Conservation (phyloP, 108 stramenopile species). For the Fragilaria radians region DNA sequence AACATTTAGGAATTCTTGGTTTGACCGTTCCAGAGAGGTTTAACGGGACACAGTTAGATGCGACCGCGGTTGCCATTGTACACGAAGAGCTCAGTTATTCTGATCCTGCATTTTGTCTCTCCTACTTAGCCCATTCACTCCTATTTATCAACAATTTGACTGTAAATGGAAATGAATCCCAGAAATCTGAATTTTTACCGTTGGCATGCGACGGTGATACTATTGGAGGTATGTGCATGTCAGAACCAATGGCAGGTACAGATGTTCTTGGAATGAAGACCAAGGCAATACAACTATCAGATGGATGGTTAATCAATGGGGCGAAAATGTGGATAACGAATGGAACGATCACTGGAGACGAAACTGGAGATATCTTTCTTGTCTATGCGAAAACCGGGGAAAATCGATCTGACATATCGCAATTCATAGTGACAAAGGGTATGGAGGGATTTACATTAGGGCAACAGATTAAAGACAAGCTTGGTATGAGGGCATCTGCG, state of each 20-base stretch:
- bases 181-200: constrained; percentile 74
- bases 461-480: constrained; percentile 94
- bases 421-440: constrained; percentile 95
- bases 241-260: constrained; percentile 95
- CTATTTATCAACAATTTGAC: constrained; percentile 83
- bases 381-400: constrained; percentile 94
- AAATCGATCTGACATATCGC: constrained; percentile 62
- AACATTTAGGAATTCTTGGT: constrained; percentile 86
- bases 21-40: constrained; percentile 88
- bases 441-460: constrained; percentile 94
- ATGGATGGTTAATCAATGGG: constrained; percentile 85
- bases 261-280: constrained; percentile 97
- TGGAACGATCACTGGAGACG: constrained; percentile 84
- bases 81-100: constrained; percentile 89
- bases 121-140: constrained; percentile 91
- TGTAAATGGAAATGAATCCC: constrained; percentile 77
- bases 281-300: constrained; percentile 52
- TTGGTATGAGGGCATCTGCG: constrained; percentile 87
- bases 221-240: constrained; percentile 99
- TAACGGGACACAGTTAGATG: constrained; percentile 85
- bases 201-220: constrained; percentile 67
- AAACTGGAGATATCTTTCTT: constrained; percentile 89
- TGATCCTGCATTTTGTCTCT: constrained; percentile 96
- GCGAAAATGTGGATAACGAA: constrained; percentile 99
- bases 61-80: constrained; percentile 81